Evolutionary conservation across 768 basidiomycete genomes (phyloP).

Genomic region (Termitomyces sp.): DNA sequence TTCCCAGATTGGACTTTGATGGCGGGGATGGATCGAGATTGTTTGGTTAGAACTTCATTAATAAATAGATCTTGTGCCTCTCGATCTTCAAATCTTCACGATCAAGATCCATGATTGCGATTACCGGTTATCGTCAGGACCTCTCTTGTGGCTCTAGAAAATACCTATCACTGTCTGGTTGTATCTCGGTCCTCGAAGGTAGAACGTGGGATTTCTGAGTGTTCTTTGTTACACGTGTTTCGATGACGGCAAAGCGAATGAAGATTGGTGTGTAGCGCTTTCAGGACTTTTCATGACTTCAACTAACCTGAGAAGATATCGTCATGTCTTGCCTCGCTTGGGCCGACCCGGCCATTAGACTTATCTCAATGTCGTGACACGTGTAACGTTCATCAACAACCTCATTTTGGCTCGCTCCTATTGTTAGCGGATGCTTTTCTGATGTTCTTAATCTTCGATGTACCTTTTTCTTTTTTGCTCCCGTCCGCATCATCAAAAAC

Average conservation of each 20-base stretch:
- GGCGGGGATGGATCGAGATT: neutral
- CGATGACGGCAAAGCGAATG: neutral
- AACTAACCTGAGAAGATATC: neutral
- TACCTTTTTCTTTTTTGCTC: neutral
- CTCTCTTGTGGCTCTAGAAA: too few species aligned
- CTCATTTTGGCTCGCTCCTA: neutral
- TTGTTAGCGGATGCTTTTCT: neutral
- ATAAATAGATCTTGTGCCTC: neutral
- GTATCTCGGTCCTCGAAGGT: too few species aligned
- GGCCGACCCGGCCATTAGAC: neutral
- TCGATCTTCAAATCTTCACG: neutral
- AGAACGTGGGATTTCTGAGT: too few species aligned
- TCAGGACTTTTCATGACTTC: neutral
- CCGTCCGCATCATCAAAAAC: neutral
- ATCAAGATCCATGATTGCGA: neutral
- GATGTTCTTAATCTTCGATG: neutral
- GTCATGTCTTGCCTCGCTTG: neutral
- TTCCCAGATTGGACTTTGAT: neutral
- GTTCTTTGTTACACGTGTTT: conserved; percentile 9
- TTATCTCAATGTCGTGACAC: conserved; percentile 3
- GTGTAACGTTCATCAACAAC: conserved; percentile 13
- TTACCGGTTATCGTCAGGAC: too few species aligned
- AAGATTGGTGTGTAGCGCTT: neutral
- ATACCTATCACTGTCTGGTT: too few species aligned
- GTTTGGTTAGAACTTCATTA: neutral